A percentile compares a stretch with the other conserved stretches of the same genome.
These are phyloP conservation scores for Aspergillus quadricinctus DNA, from an alignment of 2,329 filamentous ascomycete genomes.

Conservation along the genomic window DNA sequence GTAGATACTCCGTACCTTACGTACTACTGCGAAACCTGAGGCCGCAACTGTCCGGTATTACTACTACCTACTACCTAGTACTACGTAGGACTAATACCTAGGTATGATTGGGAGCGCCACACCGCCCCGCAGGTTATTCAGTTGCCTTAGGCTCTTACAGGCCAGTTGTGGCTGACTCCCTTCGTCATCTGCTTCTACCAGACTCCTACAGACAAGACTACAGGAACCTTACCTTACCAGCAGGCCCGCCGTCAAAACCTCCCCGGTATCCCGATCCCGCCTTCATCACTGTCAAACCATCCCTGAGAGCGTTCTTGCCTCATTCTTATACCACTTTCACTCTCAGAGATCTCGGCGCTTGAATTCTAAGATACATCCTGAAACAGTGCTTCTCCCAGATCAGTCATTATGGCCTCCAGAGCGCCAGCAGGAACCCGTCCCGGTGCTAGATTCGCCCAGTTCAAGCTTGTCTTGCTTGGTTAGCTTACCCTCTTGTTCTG, in stretches of 20 bases:
- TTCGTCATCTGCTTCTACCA: constrained; percentile 28
- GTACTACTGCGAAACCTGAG: background rate
- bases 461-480: constrained; percentile 97
- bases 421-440: constrained; percentile 66
- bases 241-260: constrained; percentile 16
- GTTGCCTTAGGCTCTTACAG: constrained; percentile 6
- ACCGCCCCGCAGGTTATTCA: constrained; percentile 14
- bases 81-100: background rate
- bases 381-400: constrained; percentile 13
- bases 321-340: constrained; percentile 2
- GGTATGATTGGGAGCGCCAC: constrained; percentile 5
- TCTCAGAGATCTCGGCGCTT: background rate
- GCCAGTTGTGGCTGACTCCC: constrained; percentile 28
- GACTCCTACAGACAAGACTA: background rate
- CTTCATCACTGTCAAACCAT: constrained; percentile 19
- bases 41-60: background rate
- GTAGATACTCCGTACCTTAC: too few species aligned
- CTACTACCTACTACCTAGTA: background rate
- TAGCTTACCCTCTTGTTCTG: constrained; percentile 34
- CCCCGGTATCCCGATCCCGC: constrained; percentile 16
- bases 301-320: constrained; percentile 9
- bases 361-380: background rate
- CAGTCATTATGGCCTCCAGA: constrained; percentile 73
- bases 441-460: constrained; percentile 87
- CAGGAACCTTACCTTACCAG: constrained; percentile 1